Evolutionary conservation across 495 filamentous ascomycete species (phyloP).

Genomic region (Rostrohypoxylon terebratum): DNA sequence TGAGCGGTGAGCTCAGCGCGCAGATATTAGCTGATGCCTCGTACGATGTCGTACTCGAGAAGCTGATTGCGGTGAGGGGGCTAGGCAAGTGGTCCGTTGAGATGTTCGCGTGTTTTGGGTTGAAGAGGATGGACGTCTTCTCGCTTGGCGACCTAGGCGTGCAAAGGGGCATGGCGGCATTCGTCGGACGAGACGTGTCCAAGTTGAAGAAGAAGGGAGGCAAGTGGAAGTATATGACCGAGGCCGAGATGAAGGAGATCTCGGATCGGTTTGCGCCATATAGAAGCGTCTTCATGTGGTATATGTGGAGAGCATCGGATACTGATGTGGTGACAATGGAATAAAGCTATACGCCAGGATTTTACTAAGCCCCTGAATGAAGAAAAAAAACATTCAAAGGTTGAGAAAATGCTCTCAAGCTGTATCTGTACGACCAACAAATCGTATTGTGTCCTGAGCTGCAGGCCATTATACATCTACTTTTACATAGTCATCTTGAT

Average conservation of each 20-base stretch:
- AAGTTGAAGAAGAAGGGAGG: slow-evolving; percentile 87
- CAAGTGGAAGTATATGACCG: slow-evolving; percentile 98
- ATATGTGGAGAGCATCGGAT: slow-evolving; percentile 83
- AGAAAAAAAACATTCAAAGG: background rate
- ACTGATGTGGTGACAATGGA: slow-evolving; percentile 77
- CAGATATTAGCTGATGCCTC: slow-evolving; percentile 77
- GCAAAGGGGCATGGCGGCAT: slow-evolving; percentile 92
- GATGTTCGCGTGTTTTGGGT: slow-evolving; percentile 94
- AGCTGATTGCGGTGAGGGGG: slow-evolving; percentile 85
- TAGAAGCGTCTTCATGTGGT: slow-evolving; percentile 68
- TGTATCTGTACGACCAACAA: background rate
- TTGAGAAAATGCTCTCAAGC: background rate
- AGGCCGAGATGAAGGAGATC: slow-evolving; percentile 88
- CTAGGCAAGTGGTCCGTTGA: slow-evolving; percentile 92
- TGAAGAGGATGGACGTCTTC: slow-evolving; percentile 95
- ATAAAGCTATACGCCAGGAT: slow-evolving; percentile 21
- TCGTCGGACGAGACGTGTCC: slow-evolving; percentile 81
- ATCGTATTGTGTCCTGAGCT: background rate
- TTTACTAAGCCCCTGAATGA: background rate
- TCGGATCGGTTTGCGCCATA: slow-evolving; percentile 86
- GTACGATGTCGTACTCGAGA: slow-evolving; percentile 87
- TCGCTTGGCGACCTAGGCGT: slow-evolving; percentile 93
- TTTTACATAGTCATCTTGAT: background rate
- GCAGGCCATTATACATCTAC: background rate
- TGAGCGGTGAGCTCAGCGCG: slow-evolving; percentile 76